A percentile compares a stretch with the other conserved stretches of the same genome.
Conservation (phyloP, 306 rosid genomes). For the Corylus avellana region DNA sequence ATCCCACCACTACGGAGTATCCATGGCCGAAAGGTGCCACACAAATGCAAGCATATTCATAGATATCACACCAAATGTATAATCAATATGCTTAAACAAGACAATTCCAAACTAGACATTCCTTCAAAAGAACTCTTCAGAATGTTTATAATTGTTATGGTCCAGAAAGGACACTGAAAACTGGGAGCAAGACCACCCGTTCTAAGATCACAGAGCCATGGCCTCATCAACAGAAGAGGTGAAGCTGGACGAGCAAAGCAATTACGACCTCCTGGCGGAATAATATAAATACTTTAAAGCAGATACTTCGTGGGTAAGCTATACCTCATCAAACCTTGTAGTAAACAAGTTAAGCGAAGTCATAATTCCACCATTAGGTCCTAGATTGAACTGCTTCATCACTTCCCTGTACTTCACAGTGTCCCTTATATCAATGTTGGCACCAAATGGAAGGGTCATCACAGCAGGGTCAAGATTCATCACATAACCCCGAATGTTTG, state of each 20-base stretch:
- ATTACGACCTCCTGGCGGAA: neutral
- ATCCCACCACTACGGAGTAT: neutral
- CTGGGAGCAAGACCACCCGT: neutral
- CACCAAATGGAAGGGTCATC: slow-evolving; percentile 74
- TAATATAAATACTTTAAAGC: neutral
- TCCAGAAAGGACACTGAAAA: neutral
- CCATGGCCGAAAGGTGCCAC: neutral
- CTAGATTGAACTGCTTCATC: slow-evolving; percentile 95
- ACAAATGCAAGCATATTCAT: neutral
- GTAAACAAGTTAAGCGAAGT: slow-evolving; percentile 95
- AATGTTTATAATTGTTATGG: neutral
- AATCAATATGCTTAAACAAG: slow-evolving; percentile 1
- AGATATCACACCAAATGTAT: neutral
- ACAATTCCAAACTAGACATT: neutral
- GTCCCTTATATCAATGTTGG: slow-evolving; percentile 89
- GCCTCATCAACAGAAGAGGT: neutral
- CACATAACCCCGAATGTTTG: slow-evolving; percentile 68
- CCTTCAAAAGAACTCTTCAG: neutral
- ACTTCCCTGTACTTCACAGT: slow-evolving; percentile 91
- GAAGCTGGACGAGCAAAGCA: neutral
- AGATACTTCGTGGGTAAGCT: neutral
- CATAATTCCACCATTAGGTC: slow-evolving; percentile 94
- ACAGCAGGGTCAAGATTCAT: slow-evolving; percentile 95
- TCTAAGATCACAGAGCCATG: neutral
- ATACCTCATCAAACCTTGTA: slow-evolving; percentile 95